Base-by-base conservation (phyloP, 2,329 filamentous ascomycete genomes). In the Fusarium veterinarium region DNA sequence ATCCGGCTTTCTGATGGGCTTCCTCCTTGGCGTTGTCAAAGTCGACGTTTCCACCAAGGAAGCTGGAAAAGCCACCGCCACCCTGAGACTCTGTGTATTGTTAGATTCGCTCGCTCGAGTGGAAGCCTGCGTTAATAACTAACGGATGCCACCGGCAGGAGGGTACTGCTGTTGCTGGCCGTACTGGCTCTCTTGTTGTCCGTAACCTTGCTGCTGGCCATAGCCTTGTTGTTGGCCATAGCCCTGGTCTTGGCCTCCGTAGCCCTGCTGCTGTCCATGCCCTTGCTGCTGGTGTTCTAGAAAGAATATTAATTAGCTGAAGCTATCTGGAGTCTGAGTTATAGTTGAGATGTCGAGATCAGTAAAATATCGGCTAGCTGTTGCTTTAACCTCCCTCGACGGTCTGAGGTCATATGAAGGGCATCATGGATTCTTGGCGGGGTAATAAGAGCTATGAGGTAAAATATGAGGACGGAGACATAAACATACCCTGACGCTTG, bases 21-120 rank as follows among this genome's bases (percentile, higher is more conserved):
- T 86, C 82, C 60, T 86, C 80, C 61, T 86, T 84, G 10, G 87
- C 86, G 25, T 82, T 82, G 40, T 81, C 79, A 68, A 87, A 81
- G 75, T 88, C 86, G 63, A 88, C 83, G 75, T 86, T 83, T 69
- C 85, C 66, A 14, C 65, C 83, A 69, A 84, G 80, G 62, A 81
- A 79, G 74, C 81, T 81, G 44, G 80, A 70, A 61, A 83, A 79
- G 52, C 80, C 81, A 53, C 80, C 81, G 40, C 80, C 80, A 40
- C 80, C 81, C 20, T 74, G 72, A 49, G 81, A 74, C 48, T 80
- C 81, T 83, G 44, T 81, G 45, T n/a, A 17, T 13, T 60, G 60
- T 75, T 60, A 73, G 61, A n/a, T 33, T 38, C 33, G 45, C 12
- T 28, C 23, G 31, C 30, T 62, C 31, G 25, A 16, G 14, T 25